Base-by-base conservation (phyloP, 2,329 filamentous ascomycete species). In the Metarhizium sp. region DNA sequence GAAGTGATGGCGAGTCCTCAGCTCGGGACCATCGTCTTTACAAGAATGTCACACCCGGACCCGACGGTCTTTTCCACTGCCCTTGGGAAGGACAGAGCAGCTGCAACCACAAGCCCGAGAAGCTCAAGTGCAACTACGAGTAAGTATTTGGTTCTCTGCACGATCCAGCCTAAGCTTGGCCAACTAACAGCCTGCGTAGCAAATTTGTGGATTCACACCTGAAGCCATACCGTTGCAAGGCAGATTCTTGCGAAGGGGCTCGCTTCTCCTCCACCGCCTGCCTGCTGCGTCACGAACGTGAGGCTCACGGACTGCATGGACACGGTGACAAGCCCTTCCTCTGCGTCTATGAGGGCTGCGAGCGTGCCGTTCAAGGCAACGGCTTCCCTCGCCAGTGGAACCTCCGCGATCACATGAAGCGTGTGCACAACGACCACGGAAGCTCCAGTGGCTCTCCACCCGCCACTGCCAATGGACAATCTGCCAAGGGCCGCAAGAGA, bases 61-160 rank as follows among this genome's bases (percentile, higher is more conserved):
- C 78, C 38, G 90, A 96, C 72, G 91, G 90, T 67, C 82, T 95
- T 57, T 97, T 94, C 75, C 90, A 95, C 75, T 97, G 92, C 78
- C 92, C 92, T 6, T 94, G 87, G 78, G 85, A 87, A 69, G 87
- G 84, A 63, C 78, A 85, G 58, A 56, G 74, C 36, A 77, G 69
- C 66, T 97, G 92, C 81, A 88, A 82, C 71, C 92, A 96, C 83
- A 88, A 89, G 75, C 84, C 92, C 45, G 94, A 95, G 67, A 94
- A 95, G 77, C 88, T 97, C 64, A 96, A 96, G 82, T 96, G 92
- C 85, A 95, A 96, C 75, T 97, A 96, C 69, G 92, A 96, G 92
- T 95, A 86, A 82, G 90, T 34, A 7, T 8, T 51, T 42, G n/a
- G 32, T 10, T 75, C 29, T 25, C 29, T 14, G 4, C 13, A 42